These are phyloP conservation scores for Backusella australiensis DNA, from an alignment of 192 early-diverging fungal genomes.

Conservation along the genomic window DNA sequence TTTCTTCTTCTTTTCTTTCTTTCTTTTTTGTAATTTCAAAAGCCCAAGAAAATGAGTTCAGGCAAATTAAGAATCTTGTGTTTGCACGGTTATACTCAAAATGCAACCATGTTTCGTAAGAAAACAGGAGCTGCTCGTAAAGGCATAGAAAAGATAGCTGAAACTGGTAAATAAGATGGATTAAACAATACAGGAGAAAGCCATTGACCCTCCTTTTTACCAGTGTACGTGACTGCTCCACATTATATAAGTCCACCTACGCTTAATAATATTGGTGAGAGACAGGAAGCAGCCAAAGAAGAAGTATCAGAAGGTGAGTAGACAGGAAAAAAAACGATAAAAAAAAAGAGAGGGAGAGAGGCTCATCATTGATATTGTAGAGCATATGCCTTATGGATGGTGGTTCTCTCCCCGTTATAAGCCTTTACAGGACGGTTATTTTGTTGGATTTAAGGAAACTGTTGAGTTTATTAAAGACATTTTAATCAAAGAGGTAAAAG, in stretches of 20 bases:
- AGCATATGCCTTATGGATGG: constrained; percentile 13
- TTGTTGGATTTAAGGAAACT: constrained; percentile 43
- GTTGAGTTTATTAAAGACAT: constrained; percentile 34
- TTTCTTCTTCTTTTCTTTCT: neutral
- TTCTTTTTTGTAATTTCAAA: neutral
- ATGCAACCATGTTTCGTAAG: constrained; percentile 43
- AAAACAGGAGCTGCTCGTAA: constrained; percentile 45
- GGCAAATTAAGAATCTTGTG: constrained; percentile 43
- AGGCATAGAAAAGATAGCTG: constrained; percentile 41
- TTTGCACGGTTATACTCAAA: constrained; percentile 51
- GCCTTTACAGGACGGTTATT: constrained; percentile 15
- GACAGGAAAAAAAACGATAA: too few species aligned
- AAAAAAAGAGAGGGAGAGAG: neutral
- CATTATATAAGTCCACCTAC: constrained; percentile 40
- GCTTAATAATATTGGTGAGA: constrained; percentile 34
- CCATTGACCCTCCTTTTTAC: neutral
- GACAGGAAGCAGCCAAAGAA: constrained; percentile 24
- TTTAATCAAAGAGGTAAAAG: constrained; percentile 39
- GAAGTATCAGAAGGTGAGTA: constrained; percentile 32
- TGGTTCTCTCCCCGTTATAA: constrained; percentile 15
- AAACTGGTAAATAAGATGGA: constrained; percentile 36
- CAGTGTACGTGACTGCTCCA: constrained; percentile 49
- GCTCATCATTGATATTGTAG: neutral
- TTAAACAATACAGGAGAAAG: neutral
- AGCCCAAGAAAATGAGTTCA: neutral